These are phyloP conservation scores for Colletotrichum sp. DNA, from an alignment of 2,329 filamentous ascomycete genomes.

Conservation along the genomic window DNA sequence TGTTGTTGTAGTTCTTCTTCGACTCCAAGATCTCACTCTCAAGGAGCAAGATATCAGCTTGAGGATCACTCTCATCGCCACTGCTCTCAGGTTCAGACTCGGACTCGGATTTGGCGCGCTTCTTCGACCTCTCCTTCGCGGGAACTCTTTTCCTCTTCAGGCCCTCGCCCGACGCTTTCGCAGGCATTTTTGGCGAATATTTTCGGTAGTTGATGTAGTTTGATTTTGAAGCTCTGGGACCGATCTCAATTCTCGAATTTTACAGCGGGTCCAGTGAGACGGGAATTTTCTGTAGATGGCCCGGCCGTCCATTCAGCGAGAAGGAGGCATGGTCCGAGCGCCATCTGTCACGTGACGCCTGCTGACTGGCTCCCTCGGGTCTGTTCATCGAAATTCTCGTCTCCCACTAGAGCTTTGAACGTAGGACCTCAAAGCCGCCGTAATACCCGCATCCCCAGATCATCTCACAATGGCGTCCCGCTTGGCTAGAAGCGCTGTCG, in stretches of 20 bases:
- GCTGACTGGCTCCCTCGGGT: slow-evolving; percentile 39
- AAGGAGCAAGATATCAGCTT: slow-evolving; percentile 73
- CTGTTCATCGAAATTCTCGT: slow-evolving; percentile 47
- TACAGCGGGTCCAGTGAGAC: slow-evolving; percentile 9
- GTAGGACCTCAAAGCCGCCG: slow-evolving; percentile 46
- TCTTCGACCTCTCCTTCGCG: slow-evolving; percentile 48
- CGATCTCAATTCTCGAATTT: slow-evolving; percentile 1
- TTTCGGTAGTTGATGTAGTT: neutral
- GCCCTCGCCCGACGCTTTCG: slow-evolving; percentile 30
- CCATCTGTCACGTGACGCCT: slow-evolving; percentile 39
- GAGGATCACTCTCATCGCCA: slow-evolving; percentile 55
- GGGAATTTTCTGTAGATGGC: slow-evolving; percentile 5
- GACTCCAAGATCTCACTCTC: slow-evolving; percentile 86
- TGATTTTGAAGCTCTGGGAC: slow-evolving; percentile 2
- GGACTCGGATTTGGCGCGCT: slow-evolving; percentile 56
- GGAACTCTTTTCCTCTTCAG: slow-evolving; percentile 59
- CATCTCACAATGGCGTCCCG: slow-evolving; percentile 93
- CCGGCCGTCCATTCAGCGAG: neutral
- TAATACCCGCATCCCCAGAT: slow-evolving; percentile 58
- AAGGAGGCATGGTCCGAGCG: neutral
- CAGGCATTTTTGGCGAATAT: slow-evolving; percentile 29
- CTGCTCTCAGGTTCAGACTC: slow-evolving; percentile 11
- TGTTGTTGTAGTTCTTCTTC: slow-evolving; percentile 91
- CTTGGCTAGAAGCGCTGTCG: slow-evolving; percentile 92
- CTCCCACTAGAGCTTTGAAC: slow-evolving; percentile 45